Base-by-base conservation (phyloP, 2,329 filamentous ascomycete species). In the Hypocreales sp. region DNA sequence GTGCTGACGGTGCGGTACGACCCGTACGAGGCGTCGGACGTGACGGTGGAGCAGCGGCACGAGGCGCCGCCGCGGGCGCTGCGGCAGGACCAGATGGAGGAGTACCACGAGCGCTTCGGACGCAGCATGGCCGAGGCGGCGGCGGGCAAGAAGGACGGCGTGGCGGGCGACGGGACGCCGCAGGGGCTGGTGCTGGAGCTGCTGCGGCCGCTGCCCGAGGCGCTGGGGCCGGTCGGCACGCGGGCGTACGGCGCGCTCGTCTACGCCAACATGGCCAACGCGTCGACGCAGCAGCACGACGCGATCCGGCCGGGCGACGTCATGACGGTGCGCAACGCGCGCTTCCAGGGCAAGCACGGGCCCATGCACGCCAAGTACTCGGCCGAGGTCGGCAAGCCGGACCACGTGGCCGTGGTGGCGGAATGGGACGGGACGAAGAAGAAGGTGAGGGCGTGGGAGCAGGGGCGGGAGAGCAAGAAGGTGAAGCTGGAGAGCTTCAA, bases 341-440 rank as follows among this genome's bases (percentile, higher is more conserved):
- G 76, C 38, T 94, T 98, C 57, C 83, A 94, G 53, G 90, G 90
- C 32, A 92, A 94, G 52, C 82, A 87, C 40, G 90, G 90, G 2
- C 70, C 84, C 5, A 86, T 98, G 79, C 86, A 95, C 48, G 79
- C 81, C 38, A 95, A 94, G 51, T 98, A 98, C 51, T 76, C 66
- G 26, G 61, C 72, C 28, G 90, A 98, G 40, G 81, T 94, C 1
- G 86, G 84, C 37, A 90, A 82, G 48, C 72, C 71, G 4, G 82
- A 87, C 36, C 90, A 98, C 44, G 87, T 95, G 0, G 90, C 71
- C 3, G 60, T 98, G 3, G 87, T 98, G 4, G 71, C 83, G 8
- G 90, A 98, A 50, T 98, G 90, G 90, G 90, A 98, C 50, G 90
- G 90, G 4, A 92, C 83, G 22, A 93, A 94, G 69, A 93, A 93